A percentile compares a stretch with the other conserved stretches of the same genome.
These are phyloP conservation scores for Xylariaceae sp. DNA, from an alignment of 2,329 filamentous ascomycete species.

Conservation along the genomic window DNA sequence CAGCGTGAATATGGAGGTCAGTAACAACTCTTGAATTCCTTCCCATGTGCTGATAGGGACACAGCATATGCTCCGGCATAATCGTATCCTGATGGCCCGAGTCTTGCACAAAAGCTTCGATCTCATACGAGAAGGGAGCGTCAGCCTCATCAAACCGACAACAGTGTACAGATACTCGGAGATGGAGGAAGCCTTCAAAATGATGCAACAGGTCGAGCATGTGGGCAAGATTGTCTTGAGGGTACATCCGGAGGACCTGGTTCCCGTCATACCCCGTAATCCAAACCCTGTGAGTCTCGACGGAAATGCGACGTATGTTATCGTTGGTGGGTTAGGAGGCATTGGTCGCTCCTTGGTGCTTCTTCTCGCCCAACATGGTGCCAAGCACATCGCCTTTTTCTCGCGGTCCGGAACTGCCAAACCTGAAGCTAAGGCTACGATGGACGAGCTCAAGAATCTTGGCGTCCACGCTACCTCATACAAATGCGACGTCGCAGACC, in stretches of 20 bases:
- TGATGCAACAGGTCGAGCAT: conserved; percentile 48
- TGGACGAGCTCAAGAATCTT: conserved; percentile 14
- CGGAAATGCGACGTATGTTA: conserved; percentile 39
- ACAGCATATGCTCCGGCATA: neutral
- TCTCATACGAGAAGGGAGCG: conserved; percentile 3
- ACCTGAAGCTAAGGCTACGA: conserved; percentile 21
- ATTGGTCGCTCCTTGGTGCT: conserved; percentile 37
- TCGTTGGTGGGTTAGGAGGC: conserved; percentile 44
- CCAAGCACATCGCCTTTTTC: conserved; percentile 40
- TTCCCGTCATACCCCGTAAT: neutral
- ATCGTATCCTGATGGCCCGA: neutral
- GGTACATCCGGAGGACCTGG: neutral
- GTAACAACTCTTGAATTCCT: neutral
- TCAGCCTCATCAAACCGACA: conserved; percentile 8
- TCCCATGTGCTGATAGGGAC: neutral
- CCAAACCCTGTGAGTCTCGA: conserved; percentile 3
- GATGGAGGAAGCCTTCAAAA: conserved; percentile 46
- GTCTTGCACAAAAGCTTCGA: neutral
- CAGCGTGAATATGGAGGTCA: conserved; percentile 18
- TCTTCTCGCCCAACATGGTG: conserved; percentile 40
- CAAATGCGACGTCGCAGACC: too few relatives aligned
- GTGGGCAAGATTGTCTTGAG: conserved; percentile 47
- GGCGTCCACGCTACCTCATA: too few relatives aligned
- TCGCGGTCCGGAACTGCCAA: conserved; percentile 33
- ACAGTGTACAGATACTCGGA: conserved; percentile 31